Percentiles rank a stretch among this genome's conserved stretches.
phyloP scores from a whole-genome alignment of 129 eudicot species.

The Cynara cardunculus region DNA sequence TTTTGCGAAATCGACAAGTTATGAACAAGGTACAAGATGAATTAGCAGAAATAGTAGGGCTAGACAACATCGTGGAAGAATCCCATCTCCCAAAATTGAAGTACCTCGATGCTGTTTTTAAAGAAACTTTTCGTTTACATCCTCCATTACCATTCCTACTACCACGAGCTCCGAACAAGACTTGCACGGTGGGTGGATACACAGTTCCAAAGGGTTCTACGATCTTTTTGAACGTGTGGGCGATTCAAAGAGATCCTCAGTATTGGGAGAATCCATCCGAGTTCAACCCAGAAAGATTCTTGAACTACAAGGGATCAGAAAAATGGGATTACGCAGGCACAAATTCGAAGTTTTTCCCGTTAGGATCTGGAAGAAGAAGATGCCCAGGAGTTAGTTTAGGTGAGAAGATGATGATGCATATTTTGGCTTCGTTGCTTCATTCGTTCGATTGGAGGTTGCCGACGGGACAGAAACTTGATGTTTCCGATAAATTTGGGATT shows the following conservation, averaged over 20 bases:
- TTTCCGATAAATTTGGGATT: slow-evolving; percentile 28
- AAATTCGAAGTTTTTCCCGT: slow-evolving; percentile 7
- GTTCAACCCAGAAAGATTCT: slow-evolving; percentile 13
- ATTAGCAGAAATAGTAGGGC: neutral
- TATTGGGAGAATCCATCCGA: slow-evolving; percentile 6
- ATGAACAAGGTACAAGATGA: neutral
- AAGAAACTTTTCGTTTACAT: slow-evolving; percentile 10
- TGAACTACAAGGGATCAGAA: slow-evolving; percentile 1
- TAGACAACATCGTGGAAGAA: neutral
- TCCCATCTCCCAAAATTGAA: slow-evolving; percentile 16
- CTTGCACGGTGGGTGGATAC: slow-evolving; percentile 15
- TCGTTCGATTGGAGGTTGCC: slow-evolving; percentile 40
- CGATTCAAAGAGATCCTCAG: slow-evolving; percentile 12
- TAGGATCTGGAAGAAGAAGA: slow-evolving; percentile 14
- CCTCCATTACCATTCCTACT: slow-evolving; percentile 4
- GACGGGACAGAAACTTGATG: slow-evolving; percentile 9
- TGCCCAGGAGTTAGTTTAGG: slow-evolving; percentile 15
- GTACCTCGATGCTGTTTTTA: slow-evolving; percentile 15
- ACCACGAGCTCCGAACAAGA: slow-evolving; percentile 8
- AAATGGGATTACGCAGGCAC: slow-evolving; percentile 20
- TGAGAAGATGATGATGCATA: slow-evolving; percentile 19
- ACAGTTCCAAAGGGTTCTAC: slow-evolving; percentile 18
- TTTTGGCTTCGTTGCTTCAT: slow-evolving; percentile 22
- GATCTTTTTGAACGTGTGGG: slow-evolving; percentile 19
- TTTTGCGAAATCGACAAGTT: neutral